Evolutionary conservation across 75 land plant genomes (phyloP), one percentile per base, ranked within the genome.

Genomic region (Ceratopteris richardii): DNA sequence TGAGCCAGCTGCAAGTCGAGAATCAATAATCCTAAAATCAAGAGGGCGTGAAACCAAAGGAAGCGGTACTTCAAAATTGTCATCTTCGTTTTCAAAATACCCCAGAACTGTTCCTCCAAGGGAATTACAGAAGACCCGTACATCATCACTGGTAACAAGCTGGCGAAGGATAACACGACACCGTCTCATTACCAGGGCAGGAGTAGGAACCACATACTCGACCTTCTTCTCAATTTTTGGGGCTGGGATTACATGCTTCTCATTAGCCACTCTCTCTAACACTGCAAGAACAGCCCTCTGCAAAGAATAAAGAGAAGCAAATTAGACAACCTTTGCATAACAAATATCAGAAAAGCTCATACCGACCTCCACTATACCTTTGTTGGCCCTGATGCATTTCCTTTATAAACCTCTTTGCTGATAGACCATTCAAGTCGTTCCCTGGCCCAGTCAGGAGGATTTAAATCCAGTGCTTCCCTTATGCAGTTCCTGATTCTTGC

Each of bases 311-410:
- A n/a, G 65, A 69, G 2, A 31, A 56, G 24, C 7, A 33, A 24
- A 4, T 33, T 3, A 33, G 37, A 4, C 37, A 33, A 33, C 9
- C 37, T 33, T 9, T 33, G n/a, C 37, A 33, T 33, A n/a, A n/a
- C 37, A 33, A 33, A 33, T 4, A 33, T 33, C 9, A 9, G 7
- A 33, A 33, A 33, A 33, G 9, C 9, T 33, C 37, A 33, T 33
- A 33, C 37, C 37, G 9, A 20, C 21, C 48, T 46, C 5, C 12
- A 52, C 29, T 22, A 23, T 52, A 93, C 95, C 89, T 93, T 93
- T 1, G 98, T 93, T 28, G 94, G 94, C 17, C 98, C 98, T 20
- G 98, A 80, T 13, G 98, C 98, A 83, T 93, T 93, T 47, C 98
- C 88, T 57, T 93, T 93, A 58, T 89, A 93, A 24, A 88, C 78